A percentile compares a stretch with the other conserved stretches of the same genome.
These are phyloP conservation scores for Clavariopsis aquatica DNA, from an alignment of 495 filamentous ascomycete species.

Conservation along the genomic window DNA sequence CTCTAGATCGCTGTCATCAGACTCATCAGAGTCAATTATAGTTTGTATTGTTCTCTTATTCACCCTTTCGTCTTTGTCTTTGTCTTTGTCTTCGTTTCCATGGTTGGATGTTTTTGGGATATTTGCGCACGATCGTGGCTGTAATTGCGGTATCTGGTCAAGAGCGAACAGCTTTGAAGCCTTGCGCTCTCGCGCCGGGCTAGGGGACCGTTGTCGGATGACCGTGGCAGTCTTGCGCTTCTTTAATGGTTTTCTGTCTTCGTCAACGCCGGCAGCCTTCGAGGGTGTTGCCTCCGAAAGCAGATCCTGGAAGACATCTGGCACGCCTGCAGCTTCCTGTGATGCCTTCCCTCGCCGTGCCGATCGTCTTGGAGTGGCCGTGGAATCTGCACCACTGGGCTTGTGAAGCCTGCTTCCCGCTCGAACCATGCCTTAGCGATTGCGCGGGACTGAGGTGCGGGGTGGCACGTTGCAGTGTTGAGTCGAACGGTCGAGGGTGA, in stretches of 20 bases:
- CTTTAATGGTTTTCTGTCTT: conserved; percentile 33
- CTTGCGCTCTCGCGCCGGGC: not conserved
- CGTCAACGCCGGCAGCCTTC: conserved; percentile 21
- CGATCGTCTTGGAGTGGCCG: conserved; percentile 1
- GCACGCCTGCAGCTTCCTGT: conserved; percentile 24
- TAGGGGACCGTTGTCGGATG: not conserved
- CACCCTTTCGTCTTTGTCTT: conserved; percentile 7
- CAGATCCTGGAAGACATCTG: conserved; percentile 34
- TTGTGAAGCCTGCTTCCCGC: conserved; percentile 15
- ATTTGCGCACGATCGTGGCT: not conserved
- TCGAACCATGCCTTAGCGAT: conserved; percentile 13
- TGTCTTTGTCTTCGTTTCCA: not conserved
- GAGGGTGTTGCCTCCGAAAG: conserved; percentile 27
- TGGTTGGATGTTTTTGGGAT: not conserved
- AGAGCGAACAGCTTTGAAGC: not conserved
- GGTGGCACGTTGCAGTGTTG: not conserved
- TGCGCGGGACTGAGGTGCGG: not conserved
- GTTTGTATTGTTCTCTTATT: conserved; percentile 20
- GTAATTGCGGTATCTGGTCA: not conserved
- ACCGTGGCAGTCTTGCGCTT: conserved; percentile 26
- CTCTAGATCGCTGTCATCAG: conserved; percentile 62
- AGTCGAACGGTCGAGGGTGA: not conserved
- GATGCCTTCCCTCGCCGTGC: conserved; percentile 9
- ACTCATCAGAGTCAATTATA: conserved; percentile 41
- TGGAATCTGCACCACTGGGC: not conserved